phyloP scores from a whole-genome alignment of 1,284 basidiomycete species.

The Tilletia setariae region DNA sequence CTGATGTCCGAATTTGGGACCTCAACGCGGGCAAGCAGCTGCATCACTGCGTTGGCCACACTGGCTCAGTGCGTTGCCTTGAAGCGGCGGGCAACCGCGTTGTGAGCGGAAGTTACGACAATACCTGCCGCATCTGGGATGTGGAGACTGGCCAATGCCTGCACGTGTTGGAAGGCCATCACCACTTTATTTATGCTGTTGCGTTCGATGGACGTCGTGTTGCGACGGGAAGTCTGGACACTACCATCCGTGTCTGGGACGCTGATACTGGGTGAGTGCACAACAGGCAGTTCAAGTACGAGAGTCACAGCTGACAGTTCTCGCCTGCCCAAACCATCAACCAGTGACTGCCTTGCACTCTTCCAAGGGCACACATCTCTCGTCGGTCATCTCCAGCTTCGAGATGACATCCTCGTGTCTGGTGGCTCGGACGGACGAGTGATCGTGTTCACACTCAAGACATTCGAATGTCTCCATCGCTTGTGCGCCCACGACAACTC shows the following conservation, averaged over 20 bases:
- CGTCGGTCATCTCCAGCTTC: conserved; percentile 87
- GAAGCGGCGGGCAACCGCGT: conserved; percentile 77
- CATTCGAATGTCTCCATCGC: conserved; percentile 58
- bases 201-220: conserved; percentile 84
- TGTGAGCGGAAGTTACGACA: conserved; percentile 86
- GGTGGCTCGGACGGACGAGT: conserved; percentile 92
- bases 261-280: conserved; percentile 68
- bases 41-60: conserved; percentile 74
- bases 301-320: conserved; percentile 67
- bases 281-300: too few species aligned
- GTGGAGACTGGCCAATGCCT: conserved; percentile 64
- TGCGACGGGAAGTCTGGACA: conserved; percentile 73
- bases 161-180: conserved; percentile 81
- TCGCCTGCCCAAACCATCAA: not conserved
- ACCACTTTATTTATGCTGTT: conserved; percentile 86
- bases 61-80: conserved; percentile 77
- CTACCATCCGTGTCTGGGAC: conserved; percentile 51
- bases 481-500: conserved; percentile 72
- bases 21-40: conserved; percentile 72
- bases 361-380: conserved; percentile 90
- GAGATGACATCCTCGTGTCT: conserved; percentile 70
- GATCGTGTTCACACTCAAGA: conserved; percentile 76
- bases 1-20: conserved; percentile 80
- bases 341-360: conserved; percentile 74
- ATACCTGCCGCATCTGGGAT: conserved; percentile 59